These are phyloP conservation scores for Neurospora intermedia DNA, from an alignment of 495 filamentous ascomycete genomes.

Conservation along the genomic window DNA sequence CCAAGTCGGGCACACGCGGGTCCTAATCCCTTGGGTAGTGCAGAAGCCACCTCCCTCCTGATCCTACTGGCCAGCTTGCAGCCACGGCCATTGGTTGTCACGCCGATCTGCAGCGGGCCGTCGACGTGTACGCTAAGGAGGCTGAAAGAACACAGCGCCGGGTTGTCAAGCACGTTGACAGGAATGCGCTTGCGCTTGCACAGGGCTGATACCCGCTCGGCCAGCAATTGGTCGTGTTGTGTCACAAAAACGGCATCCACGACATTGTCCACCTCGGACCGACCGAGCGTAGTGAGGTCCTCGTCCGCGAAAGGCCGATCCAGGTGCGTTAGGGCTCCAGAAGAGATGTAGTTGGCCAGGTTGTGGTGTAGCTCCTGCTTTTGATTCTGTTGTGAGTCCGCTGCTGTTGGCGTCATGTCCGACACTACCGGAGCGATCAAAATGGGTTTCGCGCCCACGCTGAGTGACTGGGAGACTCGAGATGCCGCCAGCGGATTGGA, in stretches of 20 bases:
- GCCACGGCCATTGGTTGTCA: conserved; percentile 90
- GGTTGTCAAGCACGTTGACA: conserved; percentile 84
- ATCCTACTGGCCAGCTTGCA: conserved; percentile 93
- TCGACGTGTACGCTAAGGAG: conserved; percentile 81
- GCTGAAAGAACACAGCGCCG: conserved; percentile 80
- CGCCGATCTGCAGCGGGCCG: conserved; percentile 87
- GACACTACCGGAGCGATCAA: conserved; percentile 53
- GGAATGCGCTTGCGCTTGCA: conserved; percentile 78
- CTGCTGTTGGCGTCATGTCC: conserved; percentile 23
- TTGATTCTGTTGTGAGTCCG: conserved; percentile 10
- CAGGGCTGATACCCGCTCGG: conserved; percentile 55
- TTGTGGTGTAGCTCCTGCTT: conserved; percentile 50
- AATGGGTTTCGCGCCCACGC: conserved; percentile 77
- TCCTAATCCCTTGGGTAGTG: conserved; percentile 75
- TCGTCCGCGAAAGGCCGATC: conserved; percentile 55
- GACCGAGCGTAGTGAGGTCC: conserved; percentile 67
- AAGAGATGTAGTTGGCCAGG: conserved; percentile 60
- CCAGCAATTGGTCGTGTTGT: conserved; percentile 37
- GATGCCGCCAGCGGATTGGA: conserved; percentile 77
- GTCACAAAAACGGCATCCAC: conserved; percentile 94
- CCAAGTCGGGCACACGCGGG: conserved; percentile 68
- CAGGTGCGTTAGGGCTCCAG: conserved; percentile 62
- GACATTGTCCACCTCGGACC: conserved; percentile 64
- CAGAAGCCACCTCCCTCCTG: conserved; percentile 71
- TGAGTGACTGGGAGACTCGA: conserved; percentile 66